phyloP scores from a whole-genome alignment of 768 basidiomycete genomes.

The Mrakia hoshinonis region DNA sequence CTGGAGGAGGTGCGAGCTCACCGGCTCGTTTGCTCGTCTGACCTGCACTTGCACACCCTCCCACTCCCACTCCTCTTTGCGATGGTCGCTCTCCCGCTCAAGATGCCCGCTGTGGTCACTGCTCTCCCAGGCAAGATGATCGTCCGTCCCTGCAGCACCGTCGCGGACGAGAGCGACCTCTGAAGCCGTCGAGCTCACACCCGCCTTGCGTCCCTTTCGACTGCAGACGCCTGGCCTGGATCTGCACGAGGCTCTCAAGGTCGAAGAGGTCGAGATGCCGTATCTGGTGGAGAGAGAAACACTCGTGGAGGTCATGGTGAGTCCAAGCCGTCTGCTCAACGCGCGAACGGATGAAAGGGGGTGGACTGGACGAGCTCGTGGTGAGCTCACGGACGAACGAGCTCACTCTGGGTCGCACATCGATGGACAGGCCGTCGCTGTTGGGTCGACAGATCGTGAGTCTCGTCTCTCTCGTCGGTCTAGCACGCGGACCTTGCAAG shows the following conservation, averaged over 20 bases:
- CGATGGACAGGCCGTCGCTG: not conserved
- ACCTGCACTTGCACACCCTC: no score
- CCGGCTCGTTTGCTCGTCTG: no score
- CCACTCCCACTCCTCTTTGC: no score
- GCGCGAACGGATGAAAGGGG: not conserved
- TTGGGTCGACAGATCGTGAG: not conserved
- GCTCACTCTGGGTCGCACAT: not conserved
- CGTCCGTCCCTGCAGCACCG: no score
- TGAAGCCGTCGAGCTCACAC: constrained; percentile 3
- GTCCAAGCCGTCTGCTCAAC: not conserved
- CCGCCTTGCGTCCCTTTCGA: not conserved
- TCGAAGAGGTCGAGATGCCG: not conserved
- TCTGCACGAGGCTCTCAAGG: not conserved
- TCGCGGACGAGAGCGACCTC: no score
- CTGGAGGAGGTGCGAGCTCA: no score
- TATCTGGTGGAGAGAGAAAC: not conserved
- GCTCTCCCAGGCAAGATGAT: no score
- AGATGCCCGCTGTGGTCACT: no score
- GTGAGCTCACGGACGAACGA: no score
- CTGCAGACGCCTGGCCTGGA: not conserved
- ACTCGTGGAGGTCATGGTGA: not conserved
- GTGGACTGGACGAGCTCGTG: not conserved
- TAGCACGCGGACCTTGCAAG: not conserved
- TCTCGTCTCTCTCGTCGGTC: not conserved
- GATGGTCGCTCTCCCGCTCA: no score